These are phyloP conservation scores for Dendrostoma leiphaemia DNA, from an alignment of 2,329 filamentous ascomycete species.

Conservation along the genomic window DNA sequence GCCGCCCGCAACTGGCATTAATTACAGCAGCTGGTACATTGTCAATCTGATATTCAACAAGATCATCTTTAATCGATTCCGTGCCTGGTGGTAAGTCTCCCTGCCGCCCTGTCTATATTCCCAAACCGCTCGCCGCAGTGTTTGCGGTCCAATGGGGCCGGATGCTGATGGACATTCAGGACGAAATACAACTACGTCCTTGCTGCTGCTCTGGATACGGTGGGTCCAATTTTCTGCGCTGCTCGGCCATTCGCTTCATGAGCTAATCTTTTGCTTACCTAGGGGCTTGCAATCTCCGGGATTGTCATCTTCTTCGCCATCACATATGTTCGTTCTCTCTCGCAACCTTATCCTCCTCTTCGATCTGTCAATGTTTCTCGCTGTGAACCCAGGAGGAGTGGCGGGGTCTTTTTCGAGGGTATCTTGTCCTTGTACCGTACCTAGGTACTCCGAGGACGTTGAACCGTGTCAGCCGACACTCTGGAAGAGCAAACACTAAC, in stretches of 20 bases:
- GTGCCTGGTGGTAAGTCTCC: conserved; percentile 43
- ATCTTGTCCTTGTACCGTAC: too few relatives aligned
- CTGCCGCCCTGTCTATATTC: too few relatives aligned
- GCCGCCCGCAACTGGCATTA: conserved; percentile 35
- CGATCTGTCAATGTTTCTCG: too few relatives aligned
- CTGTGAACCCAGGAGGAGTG: too few relatives aligned
- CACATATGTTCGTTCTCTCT: too few relatives aligned
- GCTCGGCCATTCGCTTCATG: not conserved
- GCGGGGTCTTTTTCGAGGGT: too few relatives aligned
- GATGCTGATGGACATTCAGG: not conserved
- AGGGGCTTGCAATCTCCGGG: conserved; percentile 30
- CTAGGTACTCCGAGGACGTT: too few relatives aligned
- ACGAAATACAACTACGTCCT: conserved; percentile 40
- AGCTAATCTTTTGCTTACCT: not conserved
- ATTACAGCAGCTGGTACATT: conserved; percentile 38
- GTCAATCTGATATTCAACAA: conserved; percentile 46
- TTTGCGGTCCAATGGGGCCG: not conserved
- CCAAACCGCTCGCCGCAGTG: too few relatives aligned
- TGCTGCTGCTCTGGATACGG: conserved; percentile 30
- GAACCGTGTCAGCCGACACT: too few relatives aligned
- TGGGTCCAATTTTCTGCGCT: not conserved
- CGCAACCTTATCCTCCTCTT: too few relatives aligned
- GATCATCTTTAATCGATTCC: conserved; percentile 37
- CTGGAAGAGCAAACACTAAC: too few relatives aligned
- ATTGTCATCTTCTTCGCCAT: conserved; percentile 36